Percentiles rank a stretch among this genome's conserved stretches.
These are phyloP conservation scores for Ophiostoma angusticollis DNA, from an alignment of 2,329 filamentous ascomycete species.

Conservation along the genomic window DNA sequence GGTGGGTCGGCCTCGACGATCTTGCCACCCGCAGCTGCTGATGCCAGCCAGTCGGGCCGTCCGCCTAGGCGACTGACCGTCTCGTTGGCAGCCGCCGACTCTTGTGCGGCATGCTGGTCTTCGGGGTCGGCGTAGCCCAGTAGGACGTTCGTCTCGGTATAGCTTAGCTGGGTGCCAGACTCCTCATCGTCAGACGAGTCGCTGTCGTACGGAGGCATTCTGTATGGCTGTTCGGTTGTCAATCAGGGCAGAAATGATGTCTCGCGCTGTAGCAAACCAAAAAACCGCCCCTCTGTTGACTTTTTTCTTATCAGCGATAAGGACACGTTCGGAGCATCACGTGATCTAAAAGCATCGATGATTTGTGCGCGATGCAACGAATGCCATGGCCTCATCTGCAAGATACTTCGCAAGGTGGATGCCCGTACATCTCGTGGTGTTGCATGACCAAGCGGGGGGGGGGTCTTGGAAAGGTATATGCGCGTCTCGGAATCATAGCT, in stretches of 20 bases:
- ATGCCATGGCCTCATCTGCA: no score
- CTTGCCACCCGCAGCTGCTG: no score
- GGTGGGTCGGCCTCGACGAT: slow-evolving; percentile 54
- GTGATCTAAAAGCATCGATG: no score
- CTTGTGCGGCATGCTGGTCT: slow-evolving; percentile 4
- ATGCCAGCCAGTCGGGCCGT: slow-evolving; percentile 73
- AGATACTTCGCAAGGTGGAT: no score
- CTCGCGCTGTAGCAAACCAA: no score
- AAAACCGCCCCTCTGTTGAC: not conserved
- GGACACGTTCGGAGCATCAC: not conserved
- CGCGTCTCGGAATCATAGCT: no score
- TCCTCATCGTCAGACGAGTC: slow-evolving; percentile 65
- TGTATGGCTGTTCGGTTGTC: not conserved
- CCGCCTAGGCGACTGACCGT: slow-evolving; percentile 81
- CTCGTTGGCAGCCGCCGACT: slow-evolving; percentile 35
- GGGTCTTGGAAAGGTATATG: no score
- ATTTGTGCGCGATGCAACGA: no score
- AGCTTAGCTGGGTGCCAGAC: slow-evolving; percentile 32
- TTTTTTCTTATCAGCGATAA: slow-evolving; percentile 5
- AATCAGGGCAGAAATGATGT: no score
- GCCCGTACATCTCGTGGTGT: no score
- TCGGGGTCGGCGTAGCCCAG: slow-evolving; percentile 68
- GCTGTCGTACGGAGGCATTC: slow-evolving; percentile 72
- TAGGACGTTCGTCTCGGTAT: slow-evolving; percentile 73
- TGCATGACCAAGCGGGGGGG: no score